A percentile compares a stretch with the other conserved stretches of the same genome.
These are phyloP conservation scores for Colletotrichum euphorbiae DNA, from an alignment of 2,329 filamentous ascomycete species.

Conservation along the genomic window DNA sequence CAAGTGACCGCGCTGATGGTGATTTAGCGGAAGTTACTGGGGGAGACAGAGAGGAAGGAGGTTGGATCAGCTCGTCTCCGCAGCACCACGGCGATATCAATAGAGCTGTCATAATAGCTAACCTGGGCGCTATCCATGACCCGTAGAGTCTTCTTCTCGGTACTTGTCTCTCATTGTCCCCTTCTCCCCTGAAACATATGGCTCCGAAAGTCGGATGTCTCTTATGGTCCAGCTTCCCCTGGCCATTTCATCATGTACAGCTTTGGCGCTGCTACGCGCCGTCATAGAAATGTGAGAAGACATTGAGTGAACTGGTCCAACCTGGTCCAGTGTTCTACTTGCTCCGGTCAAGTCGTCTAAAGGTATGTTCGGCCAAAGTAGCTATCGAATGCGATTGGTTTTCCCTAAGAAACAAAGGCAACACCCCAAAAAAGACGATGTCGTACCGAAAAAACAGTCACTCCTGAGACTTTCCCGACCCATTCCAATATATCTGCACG, in stretches of 20 bases:
- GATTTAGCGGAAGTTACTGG: neutral
- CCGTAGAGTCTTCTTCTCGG: neutral
- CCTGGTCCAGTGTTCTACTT: neutral
- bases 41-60: neutral
- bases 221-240: too few relatives aligned
- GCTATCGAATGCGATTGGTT: neutral
- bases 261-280: too few relatives aligned
- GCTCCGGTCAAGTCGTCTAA: neutral
- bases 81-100: neutral
- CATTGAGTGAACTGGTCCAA: neutral
- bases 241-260: neutral
- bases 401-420: neutral
- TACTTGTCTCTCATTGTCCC: too few relatives aligned
- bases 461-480: neutral
- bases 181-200: too few relatives aligned
- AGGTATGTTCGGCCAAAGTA: neutral
- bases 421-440: neutral
- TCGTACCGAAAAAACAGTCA: neutral
- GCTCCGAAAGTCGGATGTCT: neutral
- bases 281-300: too few relatives aligned
- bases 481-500: neutral
- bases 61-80: neutral
- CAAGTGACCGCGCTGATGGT: constrained; percentile 7
- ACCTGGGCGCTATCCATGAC: neutral
- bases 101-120: neutral